Conservation (phyloP, 352 stramenopile genomes). For the Pythium aphanidermatum region DNA sequence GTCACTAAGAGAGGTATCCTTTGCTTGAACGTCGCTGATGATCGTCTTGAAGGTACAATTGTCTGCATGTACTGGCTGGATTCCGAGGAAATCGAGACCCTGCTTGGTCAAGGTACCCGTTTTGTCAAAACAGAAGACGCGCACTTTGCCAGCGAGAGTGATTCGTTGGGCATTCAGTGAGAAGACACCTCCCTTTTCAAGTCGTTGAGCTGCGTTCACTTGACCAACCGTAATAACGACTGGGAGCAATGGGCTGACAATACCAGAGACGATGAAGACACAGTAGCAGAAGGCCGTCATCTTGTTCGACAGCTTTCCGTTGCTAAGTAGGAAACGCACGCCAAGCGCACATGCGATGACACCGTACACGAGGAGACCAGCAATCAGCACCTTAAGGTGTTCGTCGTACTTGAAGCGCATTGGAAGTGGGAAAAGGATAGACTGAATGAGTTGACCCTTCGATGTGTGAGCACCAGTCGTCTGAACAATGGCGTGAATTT, state of each 20-base stretch:
- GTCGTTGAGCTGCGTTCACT: conserved; percentile 39
- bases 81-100: conserved; percentile 45
- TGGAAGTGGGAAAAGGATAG: conserved; percentile 49
- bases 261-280: conserved; percentile 30
- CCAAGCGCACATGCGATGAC: conserved; percentile 30
- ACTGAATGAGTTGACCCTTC: conserved; percentile 47
- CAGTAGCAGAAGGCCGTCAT: conserved; percentile 25
- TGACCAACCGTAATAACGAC: conserved; percentile 55
- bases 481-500: conserved; percentile 38
- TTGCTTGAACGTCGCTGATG: too few relatives aligned
- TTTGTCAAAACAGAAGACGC: conserved; percentile 67
- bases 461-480: conserved; percentile 50
- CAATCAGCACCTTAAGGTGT: conserved; percentile 46
- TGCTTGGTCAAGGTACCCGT: conserved; percentile 70
- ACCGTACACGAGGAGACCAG: conserved; percentile 39
- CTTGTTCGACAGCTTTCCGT: conserved; percentile 28
- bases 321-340: conserved; percentile 25
- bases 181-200: conserved; percentile 39
- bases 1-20: too few relatives aligned
- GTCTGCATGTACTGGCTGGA: conserved; percentile 11
- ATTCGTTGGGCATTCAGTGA: conserved; percentile 49
- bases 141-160: conserved; percentile 57
- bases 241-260: conserved; percentile 52
- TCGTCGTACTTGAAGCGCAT: conserved; percentile 73
- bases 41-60: too few relatives aligned